Conservation (phyloP, 163 green algal species). For the Prototheca cutis region DNA sequence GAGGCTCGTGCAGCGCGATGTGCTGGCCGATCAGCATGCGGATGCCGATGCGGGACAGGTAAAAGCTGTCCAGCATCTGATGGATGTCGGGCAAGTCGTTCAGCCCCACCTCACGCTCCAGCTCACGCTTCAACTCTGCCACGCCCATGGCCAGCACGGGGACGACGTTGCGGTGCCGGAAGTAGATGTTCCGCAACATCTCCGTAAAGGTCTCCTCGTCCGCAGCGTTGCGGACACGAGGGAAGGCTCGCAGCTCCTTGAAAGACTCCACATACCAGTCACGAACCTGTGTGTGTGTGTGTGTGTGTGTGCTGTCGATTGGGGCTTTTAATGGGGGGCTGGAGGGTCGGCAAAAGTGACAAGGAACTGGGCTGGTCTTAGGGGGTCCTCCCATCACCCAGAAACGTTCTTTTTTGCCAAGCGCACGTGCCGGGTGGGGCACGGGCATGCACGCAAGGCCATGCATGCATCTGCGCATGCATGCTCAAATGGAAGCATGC, state of each 20-base stretch:
- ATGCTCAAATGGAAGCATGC: no score
- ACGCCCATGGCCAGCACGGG: conserved; percentile 84
- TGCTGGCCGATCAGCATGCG: conserved; percentile 96
- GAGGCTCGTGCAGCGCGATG: conserved; percentile 82
- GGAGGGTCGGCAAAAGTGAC: no score
- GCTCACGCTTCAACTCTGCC: conserved; percentile 39
- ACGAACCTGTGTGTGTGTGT: conserved; percentile 50
- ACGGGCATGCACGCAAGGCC: no score
- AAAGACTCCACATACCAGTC: conserved; percentile 98
- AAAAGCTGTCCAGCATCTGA: conserved; percentile 93
- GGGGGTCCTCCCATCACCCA: no score
- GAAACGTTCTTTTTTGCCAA: no score
- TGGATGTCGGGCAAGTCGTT: conserved; percentile 88
- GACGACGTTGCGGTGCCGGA: conserved; percentile 86
- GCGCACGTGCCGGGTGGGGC: no score
- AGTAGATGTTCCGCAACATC: conserved; percentile 59
- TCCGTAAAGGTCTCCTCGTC: conserved; percentile 86
- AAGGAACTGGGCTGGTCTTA: no score
- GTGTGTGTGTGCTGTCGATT: no score
- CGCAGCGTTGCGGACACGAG: conserved; percentile 46
- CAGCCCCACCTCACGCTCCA: conserved; percentile 29
- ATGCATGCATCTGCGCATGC: no score
- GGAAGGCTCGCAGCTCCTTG: conserved; percentile 76
- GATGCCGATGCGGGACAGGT: conserved; percentile 96
- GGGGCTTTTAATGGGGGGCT: no score